Base-by-base conservation (phyloP, 2,329 filamentous ascomycete genomes). In the Zasmidium citrigriseum region DNA sequence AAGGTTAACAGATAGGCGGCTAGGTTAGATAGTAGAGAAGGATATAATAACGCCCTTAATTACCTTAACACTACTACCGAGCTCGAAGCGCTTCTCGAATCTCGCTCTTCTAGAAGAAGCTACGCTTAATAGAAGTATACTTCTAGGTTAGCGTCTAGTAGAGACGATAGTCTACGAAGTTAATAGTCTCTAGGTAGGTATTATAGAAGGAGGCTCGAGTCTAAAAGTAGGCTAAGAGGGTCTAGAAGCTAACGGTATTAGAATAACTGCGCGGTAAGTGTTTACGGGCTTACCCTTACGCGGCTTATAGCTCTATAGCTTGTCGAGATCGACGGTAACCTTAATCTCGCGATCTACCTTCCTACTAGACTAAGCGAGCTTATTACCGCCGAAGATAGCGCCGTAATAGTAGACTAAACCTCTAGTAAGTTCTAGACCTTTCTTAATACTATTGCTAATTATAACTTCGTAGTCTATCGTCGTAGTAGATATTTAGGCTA, bases 1-100 rank as follows among this genome's bases (percentile, higher is more conserved):
- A n/a, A n/a, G n/a, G n/a, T n/a, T n/a, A n/a, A 99, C 78, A 0
- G 89, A 86, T 4, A 98, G 80, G 20, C 55, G 62, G 27, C 71
- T 63, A 72, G 77, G 60, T 68, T 90, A 82, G 48, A 88, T 89
- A 21, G 93, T 82, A 45, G 91, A 86, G 52, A 97, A 86, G 0
- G 93, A 92, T 10, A 91, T 86, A 68, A 96, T 98, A 3, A 92
- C 88, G 25, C 95, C 95, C 72, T 96, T 96, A 78, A 91, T 87
- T 0, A 91, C 91, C 69, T 92, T 86, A 2, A 95, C 80, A 56
- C 81, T 85, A 21, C 82, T 77, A 29, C 86, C 83, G n/a, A 96
- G 82, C 2, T 80, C 75, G 5, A 72, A 72, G 46, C 70, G 75
- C 0, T 78, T 75, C 21, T 80, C n/a, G n/a, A n/a, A n/a, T n/a